Evolutionary conservation across 1,284 basidiomycete genomes (phyloP).

Genomic region (Leccinum huronense): DNA sequence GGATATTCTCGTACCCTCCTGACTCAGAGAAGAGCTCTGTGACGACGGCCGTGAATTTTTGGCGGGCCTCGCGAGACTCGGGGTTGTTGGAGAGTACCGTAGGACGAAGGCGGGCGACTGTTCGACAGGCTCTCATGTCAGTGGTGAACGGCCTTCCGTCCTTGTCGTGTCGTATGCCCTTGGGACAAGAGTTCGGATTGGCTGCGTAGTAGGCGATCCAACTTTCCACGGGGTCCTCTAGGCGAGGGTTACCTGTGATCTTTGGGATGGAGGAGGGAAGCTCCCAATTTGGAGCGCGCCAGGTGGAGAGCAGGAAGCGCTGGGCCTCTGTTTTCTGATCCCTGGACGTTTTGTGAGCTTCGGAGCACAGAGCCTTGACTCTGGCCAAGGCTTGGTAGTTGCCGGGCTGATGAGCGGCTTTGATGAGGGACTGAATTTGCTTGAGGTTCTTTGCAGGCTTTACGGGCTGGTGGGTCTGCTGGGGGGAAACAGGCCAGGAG

Average conservation of each 20-base stretch:
- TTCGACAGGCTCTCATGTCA: slow-evolving; percentile 45
- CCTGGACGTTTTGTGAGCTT: slow-evolving; percentile 38
- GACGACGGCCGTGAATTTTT: slow-evolving; percentile 40
- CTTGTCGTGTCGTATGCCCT: slow-evolving; percentile 42
- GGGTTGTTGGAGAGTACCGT: slow-evolving; percentile 30
- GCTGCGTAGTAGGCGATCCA: slow-evolving; percentile 44
- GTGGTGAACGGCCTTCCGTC: slow-evolving; percentile 38
- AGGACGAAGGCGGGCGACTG: slow-evolving; percentile 45
- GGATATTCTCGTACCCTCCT: slow-evolving; percentile 36
- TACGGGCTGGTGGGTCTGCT: slow-evolving; percentile 17
- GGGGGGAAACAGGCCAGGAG: slow-evolving; percentile 24
- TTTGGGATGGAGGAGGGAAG: slow-evolving; percentile 31
- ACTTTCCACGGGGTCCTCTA: slow-evolving; percentile 43
- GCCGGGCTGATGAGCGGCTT: slow-evolving; percentile 40
- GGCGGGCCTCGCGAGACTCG: slow-evolving; percentile 34
- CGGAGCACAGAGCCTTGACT: slow-evolving; percentile 39
- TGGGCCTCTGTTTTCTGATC: slow-evolving; percentile 41
- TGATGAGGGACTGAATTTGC: slow-evolving; percentile 43
- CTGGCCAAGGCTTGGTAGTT: slow-evolving; percentile 38
- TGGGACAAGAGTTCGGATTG: slow-evolving; percentile 44
- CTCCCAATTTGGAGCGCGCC: slow-evolving; percentile 39
- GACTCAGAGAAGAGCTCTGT: slow-evolving; percentile 40
- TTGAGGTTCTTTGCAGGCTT: slow-evolving; percentile 38
- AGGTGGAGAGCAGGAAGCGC: slow-evolving; percentile 38
- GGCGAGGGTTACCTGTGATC: slow-evolving; percentile 39